A percentile compares a stretch with the other conserved stretches of the same genome.
Conservation (phyloP, 495 filamentous ascomycete species). For the Penicillium waksmanii region DNA sequence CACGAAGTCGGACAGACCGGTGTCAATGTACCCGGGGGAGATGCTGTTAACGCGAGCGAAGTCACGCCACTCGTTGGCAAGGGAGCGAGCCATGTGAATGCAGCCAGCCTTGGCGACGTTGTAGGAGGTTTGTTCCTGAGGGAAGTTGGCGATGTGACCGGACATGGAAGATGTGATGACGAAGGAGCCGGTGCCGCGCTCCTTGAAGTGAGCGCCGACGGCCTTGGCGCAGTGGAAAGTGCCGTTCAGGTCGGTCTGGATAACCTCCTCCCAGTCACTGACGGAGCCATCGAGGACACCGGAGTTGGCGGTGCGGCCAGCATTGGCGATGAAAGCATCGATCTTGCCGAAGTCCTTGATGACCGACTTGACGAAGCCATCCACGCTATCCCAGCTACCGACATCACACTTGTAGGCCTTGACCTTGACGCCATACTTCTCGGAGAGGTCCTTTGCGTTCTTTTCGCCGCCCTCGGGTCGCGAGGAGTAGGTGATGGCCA, state of each 20-base stretch:
- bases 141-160: constrained; percentile 77
- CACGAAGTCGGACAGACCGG: constrained; percentile 77
- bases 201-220: constrained; percentile 64
- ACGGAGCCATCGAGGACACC: constrained; percentile 67
- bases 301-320: constrained; percentile 64
- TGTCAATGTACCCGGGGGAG: constrained; percentile 80
- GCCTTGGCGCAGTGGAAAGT: constrained; percentile 73
- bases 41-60: constrained; percentile 77
- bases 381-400: constrained; percentile 54
- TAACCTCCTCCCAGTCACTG: constrained; percentile 68
- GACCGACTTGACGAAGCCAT: constrained; percentile 53
- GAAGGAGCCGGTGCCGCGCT: constrained; percentile 61
- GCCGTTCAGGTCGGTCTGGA: constrained; percentile 66
- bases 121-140: constrained; percentile 80
- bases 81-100: constrained; percentile 58
- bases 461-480: constrained; percentile 62
- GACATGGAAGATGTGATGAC: constrained; percentile 70
- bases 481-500: constrained; percentile 70
- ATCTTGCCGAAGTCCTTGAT: constrained; percentile 67
- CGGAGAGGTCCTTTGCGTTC: constrained; percentile 63
- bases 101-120: constrained; percentile 74
- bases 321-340: constrained; percentile 71
- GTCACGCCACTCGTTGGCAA: constrained; percentile 78
- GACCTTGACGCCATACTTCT: constrained; percentile 65
- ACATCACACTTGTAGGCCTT: constrained; percentile 68